These are phyloP conservation scores for Dichotomopilus funicola DNA, from an alignment of 2,329 filamentous ascomycete genomes.

Conservation along the genomic window DNA sequence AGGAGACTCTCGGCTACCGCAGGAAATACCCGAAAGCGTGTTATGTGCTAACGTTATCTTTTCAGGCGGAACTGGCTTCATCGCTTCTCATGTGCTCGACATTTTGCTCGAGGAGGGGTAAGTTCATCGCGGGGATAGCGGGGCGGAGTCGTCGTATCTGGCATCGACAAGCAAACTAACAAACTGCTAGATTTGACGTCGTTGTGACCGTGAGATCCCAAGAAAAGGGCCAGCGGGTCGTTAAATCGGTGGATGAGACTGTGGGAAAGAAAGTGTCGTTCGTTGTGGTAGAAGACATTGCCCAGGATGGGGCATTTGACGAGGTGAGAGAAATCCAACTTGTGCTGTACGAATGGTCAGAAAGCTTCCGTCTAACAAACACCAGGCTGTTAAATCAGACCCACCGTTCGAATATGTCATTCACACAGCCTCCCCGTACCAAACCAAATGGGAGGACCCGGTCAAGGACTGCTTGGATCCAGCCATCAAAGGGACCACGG, in stretches of 20 bases:
- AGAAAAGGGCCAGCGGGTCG: conserved; percentile 41
- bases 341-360: not conserved
- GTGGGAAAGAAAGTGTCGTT: conserved; percentile 38
- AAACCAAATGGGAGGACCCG: conserved; percentile 53
- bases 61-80: conserved; percentile 46
- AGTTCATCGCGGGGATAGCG: not conserved
- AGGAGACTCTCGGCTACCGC: not conserved
- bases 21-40: not conserved
- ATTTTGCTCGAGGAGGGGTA: conserved; percentile 38
- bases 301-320: conserved; percentile 62
- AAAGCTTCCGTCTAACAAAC: not conserved
- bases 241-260: conserved; percentile 35
- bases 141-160: not conserved
- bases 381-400: conserved; percentile 33
- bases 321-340: conserved; percentile 29
- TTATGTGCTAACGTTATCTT: not conserved
- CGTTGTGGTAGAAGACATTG: conserved; percentile 65
- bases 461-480: conserved; percentile 46
- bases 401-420: conserved; percentile 64
- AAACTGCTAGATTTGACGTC: conserved; percentile 32
- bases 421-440: conserved; percentile 70
- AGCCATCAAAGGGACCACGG: conserved; percentile 46
- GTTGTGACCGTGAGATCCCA: conserved; percentile 41
- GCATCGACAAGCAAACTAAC: conserved; percentile 3
- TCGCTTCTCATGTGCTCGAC: conserved; percentile 48